Percentiles rank a stretch among this genome's conserved stretches.
Conservation (phyloP, 2,329 filamentous ascomycete species). For the Rutstroemia sp. region DNA sequence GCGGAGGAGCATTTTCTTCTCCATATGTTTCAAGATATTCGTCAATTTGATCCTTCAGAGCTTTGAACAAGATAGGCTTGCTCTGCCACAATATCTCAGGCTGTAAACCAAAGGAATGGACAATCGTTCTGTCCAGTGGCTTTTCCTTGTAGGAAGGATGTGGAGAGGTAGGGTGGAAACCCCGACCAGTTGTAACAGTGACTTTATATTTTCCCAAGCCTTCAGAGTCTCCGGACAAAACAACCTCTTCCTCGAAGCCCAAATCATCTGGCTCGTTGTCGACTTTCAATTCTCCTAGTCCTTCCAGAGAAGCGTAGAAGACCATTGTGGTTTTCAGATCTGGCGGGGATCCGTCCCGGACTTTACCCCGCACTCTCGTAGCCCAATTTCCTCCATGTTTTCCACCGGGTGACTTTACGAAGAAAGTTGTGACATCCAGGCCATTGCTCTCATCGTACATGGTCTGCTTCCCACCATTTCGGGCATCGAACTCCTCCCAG, state of each 20-base stretch:
- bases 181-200: conserved; percentile 63
- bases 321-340: conserved; percentile 70
- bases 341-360: conserved; percentile 58
- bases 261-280: conserved; percentile 44
- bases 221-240: conserved; percentile 60
- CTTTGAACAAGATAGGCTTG: conserved; percentile 60
- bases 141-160: conserved; percentile 63
- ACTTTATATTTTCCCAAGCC: conserved; percentile 76
- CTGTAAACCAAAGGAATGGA: conserved; percentile 62
- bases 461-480: conserved; percentile 78
- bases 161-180: conserved; percentile 52
- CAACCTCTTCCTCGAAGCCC: conserved; percentile 55
- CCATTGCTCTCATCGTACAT: conserved; percentile 86
- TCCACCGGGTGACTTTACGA: conserved; percentile 87
- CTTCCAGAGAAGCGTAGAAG: conserved; percentile 79
- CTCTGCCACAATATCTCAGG: conserved; percentile 74
- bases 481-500: conserved; percentile 94
- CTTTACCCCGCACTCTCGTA: conserved; percentile 74
- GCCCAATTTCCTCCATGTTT: conserved; percentile 86
- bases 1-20: conserved; percentile 64
- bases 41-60: conserved; percentile 58
- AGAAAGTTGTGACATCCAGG: conserved; percentile 86
- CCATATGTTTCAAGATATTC: conserved; percentile 50
- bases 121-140: conserved; percentile 67
- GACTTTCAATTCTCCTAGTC: conserved; percentile 58